phyloP scores from a whole-genome alignment of 768 basidiomycete species.

The Rhodocollybia butyracea region DNA sequence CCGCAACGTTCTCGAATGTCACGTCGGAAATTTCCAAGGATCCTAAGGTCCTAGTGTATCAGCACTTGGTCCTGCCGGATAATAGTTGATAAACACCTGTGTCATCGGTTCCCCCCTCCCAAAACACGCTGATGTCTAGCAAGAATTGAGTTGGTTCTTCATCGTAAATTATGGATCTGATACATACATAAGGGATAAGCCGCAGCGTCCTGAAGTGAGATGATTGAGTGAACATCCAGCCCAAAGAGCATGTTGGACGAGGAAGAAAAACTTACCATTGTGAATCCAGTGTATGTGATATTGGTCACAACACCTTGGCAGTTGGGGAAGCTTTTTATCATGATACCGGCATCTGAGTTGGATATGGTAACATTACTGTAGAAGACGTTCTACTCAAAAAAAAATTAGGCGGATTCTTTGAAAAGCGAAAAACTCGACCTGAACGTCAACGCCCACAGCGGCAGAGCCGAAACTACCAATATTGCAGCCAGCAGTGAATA shows the following conservation, averaged over 20 bases:
- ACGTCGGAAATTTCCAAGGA: conserved; percentile 13
- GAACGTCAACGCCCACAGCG: conserved; percentile 16
- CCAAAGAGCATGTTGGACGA: not conserved
- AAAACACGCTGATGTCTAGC: conserved; percentile 16
- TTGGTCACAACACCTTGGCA: conserved; percentile 19
- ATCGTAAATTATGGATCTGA: not conserved
- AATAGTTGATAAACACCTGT: too few relatives aligned
- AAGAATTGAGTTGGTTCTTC: not conserved
- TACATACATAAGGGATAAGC: conserved; percentile 12
- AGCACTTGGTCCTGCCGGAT: too few relatives aligned
- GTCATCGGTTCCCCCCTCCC: conserved; percentile 11
- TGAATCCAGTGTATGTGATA: conserved; percentile 16
- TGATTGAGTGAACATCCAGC: not conserved
- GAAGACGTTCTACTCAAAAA: conserved; percentile 11
- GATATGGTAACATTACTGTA: conserved; percentile 19
- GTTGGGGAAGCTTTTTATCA: conserved; percentile 21
- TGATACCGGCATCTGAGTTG: conserved; percentile 20
- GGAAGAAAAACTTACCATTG: conserved; percentile 3
- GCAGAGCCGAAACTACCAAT: conserved; percentile 20
- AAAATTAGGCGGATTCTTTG: not conserved
- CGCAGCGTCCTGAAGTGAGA: not conserved
- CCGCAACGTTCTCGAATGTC: conserved; percentile 12
- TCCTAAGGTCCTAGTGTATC: too few relatives aligned
- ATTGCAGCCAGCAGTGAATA: conserved; percentile 19
- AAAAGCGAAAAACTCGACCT: not conserved